Percentiles rank a stretch among this genome's conserved stretches.
These are phyloP conservation scores for Chaetomium sp. DNA, from an alignment of 2,329 filamentous ascomycete species.

Conservation along the genomic window DNA sequence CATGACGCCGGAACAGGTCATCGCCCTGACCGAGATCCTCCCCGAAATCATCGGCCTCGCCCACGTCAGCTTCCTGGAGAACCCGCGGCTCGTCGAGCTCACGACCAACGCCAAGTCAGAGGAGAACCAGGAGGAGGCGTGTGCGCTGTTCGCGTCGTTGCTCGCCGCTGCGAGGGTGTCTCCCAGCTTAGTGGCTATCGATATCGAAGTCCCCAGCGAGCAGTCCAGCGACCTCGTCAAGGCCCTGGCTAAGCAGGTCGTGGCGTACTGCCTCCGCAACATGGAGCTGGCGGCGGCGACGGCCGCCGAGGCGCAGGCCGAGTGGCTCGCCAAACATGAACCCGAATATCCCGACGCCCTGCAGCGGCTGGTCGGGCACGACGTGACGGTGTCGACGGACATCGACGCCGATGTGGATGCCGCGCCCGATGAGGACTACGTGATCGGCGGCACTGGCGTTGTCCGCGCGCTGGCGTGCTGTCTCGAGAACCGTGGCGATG, in stretches of 20 bases:
- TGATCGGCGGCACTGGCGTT: conserved; percentile 92
- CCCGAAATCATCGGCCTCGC: conserved; percentile 81
- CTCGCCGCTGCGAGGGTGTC: conserved; percentile 86
- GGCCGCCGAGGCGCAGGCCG: conserved; percentile 37
- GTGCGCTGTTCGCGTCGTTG: conserved; percentile 87
- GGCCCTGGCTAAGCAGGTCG: conserved; percentile 89
- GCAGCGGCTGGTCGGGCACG: conserved; percentile 80
- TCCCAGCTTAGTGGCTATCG: conserved; percentile 80
- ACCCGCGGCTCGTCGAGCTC: conserved; percentile 69
- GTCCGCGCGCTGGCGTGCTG: conserved; percentile 93
- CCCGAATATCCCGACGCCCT: conserved; percentile 75
- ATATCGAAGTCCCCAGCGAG: conserved; percentile 82
- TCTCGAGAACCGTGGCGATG: conserved; percentile 75
- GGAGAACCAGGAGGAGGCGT: conserved; percentile 85
- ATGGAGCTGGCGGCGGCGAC: conserved; percentile 65
- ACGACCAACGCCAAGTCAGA: conserved; percentile 77
- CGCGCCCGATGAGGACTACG: conserved; percentile 88
- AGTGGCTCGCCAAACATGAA: conserved; percentile 38
- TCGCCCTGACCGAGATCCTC: conserved; percentile 85
- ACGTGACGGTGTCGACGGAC: conserved; percentile 52
- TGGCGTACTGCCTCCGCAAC: conserved; percentile 90
- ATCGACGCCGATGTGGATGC: conserved; percentile 64
- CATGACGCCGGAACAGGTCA: conserved; percentile 83
- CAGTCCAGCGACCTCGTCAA: conserved; percentile 89
- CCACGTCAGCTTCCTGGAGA: conserved; percentile 85